Conservation (phyloP, 768 basidiomycete species). For the Lactarius akahatsu region DNA sequence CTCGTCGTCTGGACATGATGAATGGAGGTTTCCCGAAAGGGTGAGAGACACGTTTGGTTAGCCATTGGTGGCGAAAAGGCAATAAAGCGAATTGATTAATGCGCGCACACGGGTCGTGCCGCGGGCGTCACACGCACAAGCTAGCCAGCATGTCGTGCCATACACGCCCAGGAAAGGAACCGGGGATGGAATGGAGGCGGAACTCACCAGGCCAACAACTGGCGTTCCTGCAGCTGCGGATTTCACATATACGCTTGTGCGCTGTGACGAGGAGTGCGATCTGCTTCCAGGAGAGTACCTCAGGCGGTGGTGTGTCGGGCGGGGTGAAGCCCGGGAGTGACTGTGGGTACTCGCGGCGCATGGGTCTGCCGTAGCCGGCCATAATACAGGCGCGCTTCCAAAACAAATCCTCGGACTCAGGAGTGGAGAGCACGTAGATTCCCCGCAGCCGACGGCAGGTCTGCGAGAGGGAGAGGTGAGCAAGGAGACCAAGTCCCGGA, state of each 20-base stretch:
- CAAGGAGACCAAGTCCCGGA: slow-evolving; percentile 22
- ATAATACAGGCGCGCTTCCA: slow-evolving; percentile 26
- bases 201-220: slow-evolving; percentile 28
- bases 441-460: slow-evolving; percentile 22
- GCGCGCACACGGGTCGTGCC: background rate
- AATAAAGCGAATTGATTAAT: background rate
- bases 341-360: slow-evolving; percentile 27
- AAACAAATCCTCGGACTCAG: slow-evolving; percentile 24
- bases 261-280: slow-evolving; percentile 25
- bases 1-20: background rate
- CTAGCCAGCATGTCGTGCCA: background rate
- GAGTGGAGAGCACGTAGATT: slow-evolving; percentile 24
- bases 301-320: slow-evolving; percentile 1
- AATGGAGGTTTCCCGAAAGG: slow-evolving; percentile 2
- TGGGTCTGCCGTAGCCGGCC: slow-evolving; percentile 28
- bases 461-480: slow-evolving; percentile 28
- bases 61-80: background rate
- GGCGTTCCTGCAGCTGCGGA: slow-evolving; percentile 29
- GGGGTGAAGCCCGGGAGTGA: slow-evolving; percentile 10
- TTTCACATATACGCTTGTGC: slow-evolving; percentile 27
- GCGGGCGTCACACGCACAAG: background rate
- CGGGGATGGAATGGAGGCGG: slow-evolving; percentile 1
- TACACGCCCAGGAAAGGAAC: background rate
- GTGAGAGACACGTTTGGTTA: background rate
- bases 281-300: slow-evolving; percentile 27